These are phyloP conservation scores for Centella asiatica DNA, from an alignment of 129 eudicot genomes.

Conservation along the genomic window DNA sequence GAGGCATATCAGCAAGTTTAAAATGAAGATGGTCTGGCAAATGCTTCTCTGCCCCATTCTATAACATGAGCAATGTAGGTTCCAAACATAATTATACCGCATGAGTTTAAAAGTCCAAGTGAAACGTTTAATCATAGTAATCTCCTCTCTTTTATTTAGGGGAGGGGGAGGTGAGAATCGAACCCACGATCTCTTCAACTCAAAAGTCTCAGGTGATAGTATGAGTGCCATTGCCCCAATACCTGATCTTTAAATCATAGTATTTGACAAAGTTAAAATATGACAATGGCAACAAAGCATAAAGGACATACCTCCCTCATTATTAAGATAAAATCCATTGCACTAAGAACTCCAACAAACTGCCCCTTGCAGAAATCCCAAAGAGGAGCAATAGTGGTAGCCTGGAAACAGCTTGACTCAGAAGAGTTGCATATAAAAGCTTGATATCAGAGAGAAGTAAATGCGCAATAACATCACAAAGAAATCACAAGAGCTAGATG, in stretches of 20 bases:
- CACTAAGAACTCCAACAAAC: conserved; percentile 88
- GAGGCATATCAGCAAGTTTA: not conserved
- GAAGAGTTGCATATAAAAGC: conserved; percentile 20
- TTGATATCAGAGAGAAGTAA: conserved; percentile 17
- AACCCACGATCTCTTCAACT: too few relatives aligned
- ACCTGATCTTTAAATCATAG: conserved; percentile 2
- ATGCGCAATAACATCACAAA: conserved; percentile 17
- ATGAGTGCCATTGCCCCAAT: too few relatives aligned
- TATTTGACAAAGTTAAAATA: not conserved
- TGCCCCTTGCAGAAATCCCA: conserved; percentile 77
- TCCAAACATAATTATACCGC: not conserved
- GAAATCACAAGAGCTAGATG: not conserved
- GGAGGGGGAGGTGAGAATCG: too few relatives aligned
- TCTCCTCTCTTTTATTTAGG: too few relatives aligned
- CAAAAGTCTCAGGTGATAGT: too few relatives aligned
- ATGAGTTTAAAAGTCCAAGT: not conserved
- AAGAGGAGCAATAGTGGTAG: conserved; percentile 68
- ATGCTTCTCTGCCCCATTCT: not conserved
- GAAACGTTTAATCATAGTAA: too few relatives aligned
- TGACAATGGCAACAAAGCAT: conserved; percentile 3
- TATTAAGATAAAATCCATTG: conserved; percentile 83
- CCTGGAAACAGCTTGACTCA: conserved; percentile 48
- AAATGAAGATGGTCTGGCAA: not conserved
- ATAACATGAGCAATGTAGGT: not conserved
- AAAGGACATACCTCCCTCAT: conserved; percentile 67